Base-by-base conservation (phyloP, 2,329 filamentous ascomycete species). In the Botrytis deweyae region DNA sequence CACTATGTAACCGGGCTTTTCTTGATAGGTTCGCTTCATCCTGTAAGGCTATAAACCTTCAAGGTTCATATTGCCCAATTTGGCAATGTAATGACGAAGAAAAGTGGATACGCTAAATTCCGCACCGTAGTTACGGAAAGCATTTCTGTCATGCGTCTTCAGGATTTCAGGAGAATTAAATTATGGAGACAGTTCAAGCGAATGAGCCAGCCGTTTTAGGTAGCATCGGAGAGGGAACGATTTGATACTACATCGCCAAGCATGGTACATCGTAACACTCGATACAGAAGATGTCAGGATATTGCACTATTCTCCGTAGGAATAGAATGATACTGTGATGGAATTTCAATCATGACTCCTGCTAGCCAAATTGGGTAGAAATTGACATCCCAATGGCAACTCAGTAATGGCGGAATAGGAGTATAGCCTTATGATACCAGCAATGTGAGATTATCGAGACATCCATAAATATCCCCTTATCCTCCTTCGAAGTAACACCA, bases 191-290 rank as follows among this genome's bases (percentile, higher is more conserved):
- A 3, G 9, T 38, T 49, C 29, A 66, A 66, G 33, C 64, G 12
- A 66, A 33, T 38, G 22, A 66, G 20, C 64, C 44, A 52, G n/a
- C 20, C 29, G 64, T 66, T 49, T 66, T 66, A 38, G 33, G 64
- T 38, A 22, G 29, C 16, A 52, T 66, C 29, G 33, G 64, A 38
- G 44, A 18, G 8, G 33, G 44, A 49, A 66, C 29, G 29, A 36
- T 52, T 52, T 52, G 44, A 66, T 49, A 49, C 44, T 38, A 49
- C 44, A 38, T 66, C 33, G 44, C 64, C 64, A 52, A 38, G 29
- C 22, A 49, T n/a, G 29, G 20, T 52, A n/a, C 29, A n/a, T 67
- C 14, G 14, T 38, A 52, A 40, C 44, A 40, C 25, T 55, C 44
- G 46, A n/a, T 49, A 67, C 14, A 67, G 29, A 9, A 67, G 46